Evolutionary conservation across 2,329 filamentous ascomycete species (phyloP).

Genomic region (Aspergillus candidus): DNA sequence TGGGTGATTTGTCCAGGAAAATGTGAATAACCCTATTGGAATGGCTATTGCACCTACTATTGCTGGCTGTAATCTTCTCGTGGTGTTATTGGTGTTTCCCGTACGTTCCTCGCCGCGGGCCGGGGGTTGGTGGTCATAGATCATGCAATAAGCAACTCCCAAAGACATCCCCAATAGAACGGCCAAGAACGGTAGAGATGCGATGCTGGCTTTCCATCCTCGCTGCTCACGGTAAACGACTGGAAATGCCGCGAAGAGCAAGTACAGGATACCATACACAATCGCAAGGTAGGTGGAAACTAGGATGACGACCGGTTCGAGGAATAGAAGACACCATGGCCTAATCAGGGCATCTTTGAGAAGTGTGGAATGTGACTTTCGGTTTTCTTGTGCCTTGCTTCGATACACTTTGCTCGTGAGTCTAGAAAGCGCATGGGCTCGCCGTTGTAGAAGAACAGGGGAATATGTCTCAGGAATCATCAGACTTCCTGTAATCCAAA

Average conservation of each 20-base stretch:
- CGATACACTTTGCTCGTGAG: constrained; percentile 41
- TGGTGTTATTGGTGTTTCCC: constrained; percentile 4
- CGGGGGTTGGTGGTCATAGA: constrained; percentile 18
- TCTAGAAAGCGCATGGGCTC: constrained; percentile 41
- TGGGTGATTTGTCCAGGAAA: constrained; percentile 15
- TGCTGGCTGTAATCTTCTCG: constrained; percentile 11
- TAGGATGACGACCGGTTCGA: constrained; percentile 43
- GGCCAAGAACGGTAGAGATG: constrained; percentile 41
- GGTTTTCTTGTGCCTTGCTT: constrained; percentile 21
- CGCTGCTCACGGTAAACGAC: constrained; percentile 42
- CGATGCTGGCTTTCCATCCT: constrained; percentile 38
- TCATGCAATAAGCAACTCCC: constrained; percentile 32
- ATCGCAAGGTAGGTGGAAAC: constrained; percentile 43
- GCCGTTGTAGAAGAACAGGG: constrained; percentile 43
- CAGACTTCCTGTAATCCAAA: constrained; percentile 36
- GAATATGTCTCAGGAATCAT: constrained; percentile 34
- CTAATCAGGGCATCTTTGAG: constrained; percentile 41
- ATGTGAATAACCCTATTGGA: constrained; percentile 14
- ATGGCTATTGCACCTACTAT: constrained; percentile 13
- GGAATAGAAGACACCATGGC: constrained; percentile 41
- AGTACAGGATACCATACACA: constrained; percentile 44
- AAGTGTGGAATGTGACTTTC: not conserved
- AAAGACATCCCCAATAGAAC: constrained; percentile 32
- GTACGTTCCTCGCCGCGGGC: not conserved
- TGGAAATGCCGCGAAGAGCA: constrained; percentile 45